phyloP scores from a whole-genome alignment of 1,284 basidiomycete species.

The Ganoderma resinaceum region DNA sequence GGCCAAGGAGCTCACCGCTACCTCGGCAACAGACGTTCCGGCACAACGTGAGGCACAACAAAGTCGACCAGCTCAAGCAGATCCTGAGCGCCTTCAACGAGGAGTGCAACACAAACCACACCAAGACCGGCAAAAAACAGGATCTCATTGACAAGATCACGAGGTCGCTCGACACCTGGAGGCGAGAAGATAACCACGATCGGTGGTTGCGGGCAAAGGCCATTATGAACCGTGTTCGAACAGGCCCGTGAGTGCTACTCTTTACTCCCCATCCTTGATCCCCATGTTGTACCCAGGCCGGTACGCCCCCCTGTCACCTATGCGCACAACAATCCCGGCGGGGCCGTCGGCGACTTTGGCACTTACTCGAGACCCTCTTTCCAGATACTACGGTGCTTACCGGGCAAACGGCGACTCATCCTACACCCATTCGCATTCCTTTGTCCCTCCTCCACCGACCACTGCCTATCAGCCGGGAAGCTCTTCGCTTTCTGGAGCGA shows the following conservation, averaged over 20 bases:
- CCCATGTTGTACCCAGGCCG: not conserved
- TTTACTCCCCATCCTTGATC: not conserved
- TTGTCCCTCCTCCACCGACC: slow-evolving; percentile 22
- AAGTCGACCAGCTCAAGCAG: slow-evolving; percentile 82
- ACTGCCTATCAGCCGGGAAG: slow-evolving; percentile 23
- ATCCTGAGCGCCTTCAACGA: slow-evolving; percentile 78
- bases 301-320: not conserved
- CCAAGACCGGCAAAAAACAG: slow-evolving; percentile 84
- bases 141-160: slow-evolving; percentile 80
- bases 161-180: slow-evolving; percentile 64
- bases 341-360: not conserved
- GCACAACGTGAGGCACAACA: slow-evolving; percentile 59
- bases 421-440: slow-evolving; percentile 19
- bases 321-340: not conserved
- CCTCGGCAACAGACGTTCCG: slow-evolving; percentile 48
- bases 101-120: slow-evolving; percentile 69
- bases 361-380: slow-evolving; percentile 3
- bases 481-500: slow-evolving; percentile 22
- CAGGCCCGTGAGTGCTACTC: slow-evolving; percentile 59
- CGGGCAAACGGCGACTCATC: slow-evolving; percentile 24
- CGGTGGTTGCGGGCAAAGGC: slow-evolving; percentile 71
- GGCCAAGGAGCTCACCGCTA: slow-evolving; percentile 23
- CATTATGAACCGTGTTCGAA: slow-evolving; percentile 66
- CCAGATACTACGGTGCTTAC: slow-evolving; percentile 3
- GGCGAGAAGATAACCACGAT: slow-evolving; percentile 57